Base-by-base conservation (phyloP, 257 asterid species). In the Solanum dulcamara region DNA sequence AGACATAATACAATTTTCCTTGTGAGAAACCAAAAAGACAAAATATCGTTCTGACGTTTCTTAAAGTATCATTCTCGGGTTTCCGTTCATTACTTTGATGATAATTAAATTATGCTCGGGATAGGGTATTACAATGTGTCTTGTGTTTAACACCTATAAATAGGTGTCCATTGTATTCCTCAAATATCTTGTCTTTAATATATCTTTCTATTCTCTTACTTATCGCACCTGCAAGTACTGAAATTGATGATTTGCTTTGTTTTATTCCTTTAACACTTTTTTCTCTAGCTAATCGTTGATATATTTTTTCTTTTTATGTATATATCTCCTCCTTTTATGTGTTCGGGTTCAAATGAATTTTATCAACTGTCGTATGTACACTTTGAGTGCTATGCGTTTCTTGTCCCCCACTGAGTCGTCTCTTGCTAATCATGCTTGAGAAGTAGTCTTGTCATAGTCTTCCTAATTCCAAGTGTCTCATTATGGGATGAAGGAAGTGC, bases 401-500 rank as follows among this genome's bases (percentile, higher is more conserved):
- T 46, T 77, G 64, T 28, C 83, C 9, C 18, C 37, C 83, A 46
- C 24, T 46, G 83, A 77, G 38, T 77, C 9, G 1, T 77, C 62
- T 46, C 17, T 44, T 75, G 6, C n/a, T 75, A 14, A 20, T 75
- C 22, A 26, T 77, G 83, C 42, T 46, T 77, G 57, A 32, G 81
- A 75, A 24, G 38, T 75, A 44, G 26, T 44, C 26, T 75, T 75
- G 12, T 48, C 24, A 75, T 42, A 42, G 64, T 46, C 64, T 48
- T 46, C 64, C 38, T 48, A 48, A 77, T 77, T 46, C 42, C 62
- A 77, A 17, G 26, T 84, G 44, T 84, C 14, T 84, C 83, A 81
- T 88, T 75, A 83, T 91, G 89, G 84, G 85, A 80, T 86, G 81
- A 85, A 96, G 99, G 99, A 96, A 93, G 88, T 92, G 80, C 97